These are phyloP conservation scores for Lactarius deliciosus DNA, from an alignment of 768 basidiomycete species.

Conservation along the genomic window DNA sequence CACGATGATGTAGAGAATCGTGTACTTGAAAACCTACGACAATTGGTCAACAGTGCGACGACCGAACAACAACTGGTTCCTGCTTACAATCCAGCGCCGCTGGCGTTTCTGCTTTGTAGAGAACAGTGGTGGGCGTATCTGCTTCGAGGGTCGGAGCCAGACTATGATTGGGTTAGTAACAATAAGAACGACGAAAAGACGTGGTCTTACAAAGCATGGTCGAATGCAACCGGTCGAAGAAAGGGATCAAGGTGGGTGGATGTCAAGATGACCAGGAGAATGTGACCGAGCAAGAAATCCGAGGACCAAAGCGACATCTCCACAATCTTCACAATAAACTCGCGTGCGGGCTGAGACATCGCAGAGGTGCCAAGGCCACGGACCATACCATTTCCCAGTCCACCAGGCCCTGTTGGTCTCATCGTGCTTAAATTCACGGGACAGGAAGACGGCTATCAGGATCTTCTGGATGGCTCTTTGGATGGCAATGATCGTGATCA, in stretches of 20 bases:
- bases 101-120: constrained; percentile 92
- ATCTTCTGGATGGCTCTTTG: constrained; percentile 94
- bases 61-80: not conserved
- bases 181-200: not conserved
- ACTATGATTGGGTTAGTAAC: constrained; percentile 45
- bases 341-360: constrained; percentile 97
- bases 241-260: constrained; percentile 87
- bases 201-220: constrained; percentile 49
- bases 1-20: constrained; percentile 75
- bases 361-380: constrained; percentile 87
- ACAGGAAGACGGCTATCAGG: constrained; percentile 89
- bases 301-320: constrained; percentile 95
- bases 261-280: constrained; percentile 88
- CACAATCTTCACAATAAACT: constrained; percentile 97
- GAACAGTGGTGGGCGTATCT: constrained; percentile 90
- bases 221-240: constrained; percentile 88
- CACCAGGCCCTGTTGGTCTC: constrained; percentile 99
- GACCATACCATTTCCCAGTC: constrained; percentile 97
- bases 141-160: constrained; percentile 94
- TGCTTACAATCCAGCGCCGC: constrained; percentile 81
- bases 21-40: constrained; percentile 75
- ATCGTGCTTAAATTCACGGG: constrained; percentile 99
- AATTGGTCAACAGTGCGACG: constrained; percentile 2
- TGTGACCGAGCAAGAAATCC: constrained; percentile 84
- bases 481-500: constrained; percentile 88